A percentile compares a stretch with the other conserved stretches of the same genome.
Evolutionary conservation across 2,329 filamentous ascomycete genomes (phyloP).

Genomic region (Sporothrix brunneoviolacea): DNA sequence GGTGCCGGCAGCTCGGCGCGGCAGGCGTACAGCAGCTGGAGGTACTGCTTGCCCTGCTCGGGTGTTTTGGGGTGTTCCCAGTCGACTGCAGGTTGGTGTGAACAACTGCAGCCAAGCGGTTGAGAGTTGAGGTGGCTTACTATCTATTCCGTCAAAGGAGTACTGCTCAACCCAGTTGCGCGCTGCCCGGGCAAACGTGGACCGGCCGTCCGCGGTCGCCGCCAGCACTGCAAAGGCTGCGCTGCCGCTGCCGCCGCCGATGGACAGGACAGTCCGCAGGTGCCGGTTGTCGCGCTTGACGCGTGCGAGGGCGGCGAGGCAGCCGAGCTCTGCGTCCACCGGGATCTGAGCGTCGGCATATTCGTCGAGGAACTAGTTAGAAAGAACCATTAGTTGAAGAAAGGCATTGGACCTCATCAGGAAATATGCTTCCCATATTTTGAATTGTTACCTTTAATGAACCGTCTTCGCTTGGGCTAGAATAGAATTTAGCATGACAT

Average conservation of each 20-base stretch:
- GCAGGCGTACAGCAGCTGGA: constrained; percentile 48
- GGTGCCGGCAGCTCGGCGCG: constrained; percentile 45
- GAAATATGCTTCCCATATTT: too few relatives aligned
- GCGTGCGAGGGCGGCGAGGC: constrained; percentile 51
- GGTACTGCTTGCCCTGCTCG: constrained; percentile 50
- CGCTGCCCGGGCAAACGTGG: constrained; percentile 49
- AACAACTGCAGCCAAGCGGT: too few relatives aligned
- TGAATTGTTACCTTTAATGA: constrained; percentile 36
- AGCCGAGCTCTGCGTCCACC: constrained; percentile 54
- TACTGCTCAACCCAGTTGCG: constrained; percentile 49
- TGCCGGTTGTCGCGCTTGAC: constrained; percentile 50
- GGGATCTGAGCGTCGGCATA: constrained; percentile 56
- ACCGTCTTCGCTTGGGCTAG: constrained; percentile 29
- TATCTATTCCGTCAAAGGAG: constrained; percentile 57
- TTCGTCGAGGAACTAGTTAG: constrained; percentile 49
- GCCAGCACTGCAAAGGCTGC: constrained; percentile 55
- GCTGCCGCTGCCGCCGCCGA: constrained; percentile 59
- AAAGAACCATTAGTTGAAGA: not conserved
- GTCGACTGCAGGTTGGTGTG: constrained; percentile 42
- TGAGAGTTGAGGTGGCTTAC: constrained; percentile 29
- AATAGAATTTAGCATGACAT: not conserved
- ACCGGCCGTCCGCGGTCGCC: constrained; percentile 37
- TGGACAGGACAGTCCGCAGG: constrained; percentile 54
- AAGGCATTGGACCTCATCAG: too few relatives aligned
- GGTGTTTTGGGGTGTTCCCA: constrained; percentile 58